Percentiles rank a stretch among this genome's conserved stretches.
phyloP scores from a whole-genome alignment of 148 eudicot genomes.

The Rhododendron simsii region DNA sequence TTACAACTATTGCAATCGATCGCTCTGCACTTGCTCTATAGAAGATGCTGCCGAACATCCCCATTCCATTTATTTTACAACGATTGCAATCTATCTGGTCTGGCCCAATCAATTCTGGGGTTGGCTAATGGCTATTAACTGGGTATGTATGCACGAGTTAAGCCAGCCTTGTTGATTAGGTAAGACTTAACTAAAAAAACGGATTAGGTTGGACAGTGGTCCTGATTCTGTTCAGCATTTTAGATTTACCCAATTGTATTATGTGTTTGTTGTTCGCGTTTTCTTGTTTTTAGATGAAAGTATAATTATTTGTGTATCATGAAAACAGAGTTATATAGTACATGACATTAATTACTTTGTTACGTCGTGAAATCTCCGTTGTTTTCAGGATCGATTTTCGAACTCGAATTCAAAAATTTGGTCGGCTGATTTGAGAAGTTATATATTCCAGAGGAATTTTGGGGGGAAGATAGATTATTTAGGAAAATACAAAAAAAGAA shows the following conservation, averaged over 20 bases:
- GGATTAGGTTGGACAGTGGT: background rate
- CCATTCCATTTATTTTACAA: no score
- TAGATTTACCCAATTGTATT: background rate
- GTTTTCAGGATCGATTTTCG: background rate
- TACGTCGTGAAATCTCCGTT: background rate
- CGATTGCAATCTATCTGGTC: background rate
- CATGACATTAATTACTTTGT: background rate
- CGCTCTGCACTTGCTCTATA: no score
- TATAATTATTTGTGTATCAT: no score
- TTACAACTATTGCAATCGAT: no score
- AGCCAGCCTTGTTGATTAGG: background rate
- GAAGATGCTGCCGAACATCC: no score
- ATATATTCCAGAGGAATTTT: background rate
- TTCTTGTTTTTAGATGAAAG: no score
- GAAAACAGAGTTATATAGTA: background rate
- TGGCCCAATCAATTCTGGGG: background rate
- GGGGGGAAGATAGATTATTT: background rate
- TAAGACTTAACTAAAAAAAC: background rate
- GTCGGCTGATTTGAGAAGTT: background rate
- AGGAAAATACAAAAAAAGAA: background rate
- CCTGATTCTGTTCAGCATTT: background rate
- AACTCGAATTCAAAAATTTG: background rate
- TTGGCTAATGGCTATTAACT: background rate
- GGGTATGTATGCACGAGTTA: background rate
- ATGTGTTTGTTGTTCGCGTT: background rate